Percentiles rank a stretch among this genome's conserved stretches.
These are phyloP conservation scores for Aspergillus chevalieri DNA, from an alignment of 2,329 filamentous ascomycete genomes.

Conservation along the genomic window DNA sequence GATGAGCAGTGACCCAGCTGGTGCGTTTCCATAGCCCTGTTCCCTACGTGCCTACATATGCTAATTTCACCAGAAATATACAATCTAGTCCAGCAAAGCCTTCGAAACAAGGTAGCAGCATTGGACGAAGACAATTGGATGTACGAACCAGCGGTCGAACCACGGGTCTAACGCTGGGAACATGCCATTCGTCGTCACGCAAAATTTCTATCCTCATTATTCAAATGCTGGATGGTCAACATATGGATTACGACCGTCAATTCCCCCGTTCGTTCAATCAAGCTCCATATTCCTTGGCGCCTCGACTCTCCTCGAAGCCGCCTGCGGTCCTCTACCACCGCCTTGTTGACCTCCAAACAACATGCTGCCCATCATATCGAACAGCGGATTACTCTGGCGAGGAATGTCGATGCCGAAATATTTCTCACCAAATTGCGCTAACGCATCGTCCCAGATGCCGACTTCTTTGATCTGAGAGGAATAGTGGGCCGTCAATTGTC, in stretches of 20 bases:
- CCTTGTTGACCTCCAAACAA: slow-evolving; percentile 64
- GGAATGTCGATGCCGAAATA: slow-evolving; percentile 92
- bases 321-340: slow-evolving; percentile 31
- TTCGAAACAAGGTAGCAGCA: slow-evolving; percentile 65
- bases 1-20: slow-evolving; percentile 58
- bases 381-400: slow-evolving; percentile 80
- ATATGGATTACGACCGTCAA: background rate
- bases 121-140: slow-evolving; percentile 86
- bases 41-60: background rate
- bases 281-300: slow-evolving; percentile 41
- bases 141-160: slow-evolving; percentile 65
- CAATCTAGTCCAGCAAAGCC: slow-evolving; percentile 61
- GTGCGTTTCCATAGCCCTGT: slow-evolving; percentile 37
- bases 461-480: slow-evolving; percentile 69
- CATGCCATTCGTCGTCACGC: background rate
- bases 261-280: slow-evolving; percentile 26
- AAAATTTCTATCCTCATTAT: slow-evolving; percentile 11
- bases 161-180: slow-evolving; percentile 16
- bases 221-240: slow-evolving; percentile 10
- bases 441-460: slow-evolving; percentile 69
- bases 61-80: slow-evolving; percentile 53
- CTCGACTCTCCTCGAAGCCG: slow-evolving; percentile 41
- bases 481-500: slow-evolving; percentile 77
- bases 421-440: slow-evolving; percentile 88
- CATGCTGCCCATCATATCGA: slow-evolving; percentile 97